Evolutionary conservation across 2,329 filamentous ascomycete species (phyloP).

Genomic region (Phaeophleospora eucalypticola): DNA sequence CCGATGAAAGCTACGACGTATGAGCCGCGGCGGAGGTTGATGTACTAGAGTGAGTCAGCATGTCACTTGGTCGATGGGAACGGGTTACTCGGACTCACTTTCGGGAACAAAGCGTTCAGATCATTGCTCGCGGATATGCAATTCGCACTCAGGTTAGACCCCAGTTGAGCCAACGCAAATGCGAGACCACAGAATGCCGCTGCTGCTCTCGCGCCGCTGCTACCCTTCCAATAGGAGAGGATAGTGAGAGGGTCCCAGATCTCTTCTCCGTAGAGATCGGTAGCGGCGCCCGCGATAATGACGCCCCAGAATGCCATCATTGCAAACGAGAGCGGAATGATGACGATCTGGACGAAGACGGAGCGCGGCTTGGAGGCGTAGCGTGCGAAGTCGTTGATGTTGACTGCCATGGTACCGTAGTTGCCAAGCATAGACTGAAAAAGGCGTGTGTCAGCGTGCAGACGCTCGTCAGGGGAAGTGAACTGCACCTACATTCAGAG

Average conservation of each 20-base stretch:
- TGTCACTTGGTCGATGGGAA: background rate
- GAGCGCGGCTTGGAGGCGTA: constrained; percentile 15
- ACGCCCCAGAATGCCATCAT: constrained; percentile 28
- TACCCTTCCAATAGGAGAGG: constrained; percentile 21
- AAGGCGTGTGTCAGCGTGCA: background rate
- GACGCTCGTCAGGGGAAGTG: background rate
- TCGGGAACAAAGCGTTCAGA: constrained; percentile 19
- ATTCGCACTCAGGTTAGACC: constrained; percentile 22
- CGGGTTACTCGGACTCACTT: background rate
- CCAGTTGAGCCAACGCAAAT: constrained; percentile 12
- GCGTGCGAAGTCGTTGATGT: constrained; percentile 23
- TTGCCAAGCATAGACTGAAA: constrained; percentile 21
- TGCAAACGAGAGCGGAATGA: constrained; percentile 25
- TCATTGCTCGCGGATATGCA: constrained; percentile 24
- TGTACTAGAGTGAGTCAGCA: constrained; percentile 30
- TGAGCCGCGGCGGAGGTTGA: constrained; percentile 37
- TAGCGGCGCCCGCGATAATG: constrained; percentile 25
- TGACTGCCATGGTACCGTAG: constrained; percentile 25
- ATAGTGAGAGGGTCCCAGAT: constrained; percentile 27
- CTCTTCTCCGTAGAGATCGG: constrained; percentile 18
- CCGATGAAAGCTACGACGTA: constrained; percentile 39
- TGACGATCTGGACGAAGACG: constrained; percentile 21
- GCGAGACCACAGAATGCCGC: constrained; percentile 23
- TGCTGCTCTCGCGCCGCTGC: constrained; percentile 17
- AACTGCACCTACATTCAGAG: constrained; percentile 21